phyloP scores from a whole-genome alignment of 257 asterid species.

The Fraxinus cuspidata region DNA sequence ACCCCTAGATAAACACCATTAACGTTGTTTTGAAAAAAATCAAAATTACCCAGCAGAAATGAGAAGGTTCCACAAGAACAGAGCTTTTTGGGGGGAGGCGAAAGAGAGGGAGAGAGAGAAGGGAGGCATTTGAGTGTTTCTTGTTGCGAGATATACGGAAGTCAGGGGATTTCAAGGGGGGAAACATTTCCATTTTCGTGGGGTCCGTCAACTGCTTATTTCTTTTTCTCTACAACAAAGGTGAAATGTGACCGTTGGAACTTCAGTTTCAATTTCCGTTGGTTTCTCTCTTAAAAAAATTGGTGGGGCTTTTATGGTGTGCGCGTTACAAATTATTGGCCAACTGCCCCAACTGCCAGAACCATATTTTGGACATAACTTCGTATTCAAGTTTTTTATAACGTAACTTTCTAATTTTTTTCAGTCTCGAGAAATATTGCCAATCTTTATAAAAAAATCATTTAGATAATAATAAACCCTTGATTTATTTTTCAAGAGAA shows the following conservation, averaged over 20 bases:
- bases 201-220: slow-evolving; percentile 17
- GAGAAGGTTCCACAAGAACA: slow-evolving; percentile 24
- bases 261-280: slow-evolving; percentile 24
- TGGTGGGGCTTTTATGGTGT: neutral
- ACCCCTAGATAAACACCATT: slow-evolving; percentile 47
- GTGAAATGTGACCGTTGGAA: slow-evolving; percentile 37
- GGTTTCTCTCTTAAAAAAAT: neutral
- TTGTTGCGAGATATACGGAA: slow-evolving; percentile 43
- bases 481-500: too few species aligned
- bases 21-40: slow-evolving; percentile 12
- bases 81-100: slow-evolving; percentile 14
- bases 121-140: slow-evolving; percentile 17
- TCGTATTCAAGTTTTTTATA: neutral
- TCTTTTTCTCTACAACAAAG: neutral
- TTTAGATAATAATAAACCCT: too few species aligned
- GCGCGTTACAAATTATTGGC: slow-evolving; percentile 22
- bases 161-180: neutral
- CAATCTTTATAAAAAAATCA: too few species aligned
- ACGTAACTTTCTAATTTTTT: too few species aligned
- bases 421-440: too few species aligned
- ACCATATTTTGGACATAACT: neutral
- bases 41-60: slow-evolving; percentile 14
- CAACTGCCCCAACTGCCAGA: slow-evolving; percentile 33
- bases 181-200: slow-evolving; percentile 18
- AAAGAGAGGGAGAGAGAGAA: slow-evolving; percentile 17